These are phyloP conservation scores for Pleurotus giganteus DNA, from an alignment of 768 basidiomycete species.

Conservation along the genomic window DNA sequence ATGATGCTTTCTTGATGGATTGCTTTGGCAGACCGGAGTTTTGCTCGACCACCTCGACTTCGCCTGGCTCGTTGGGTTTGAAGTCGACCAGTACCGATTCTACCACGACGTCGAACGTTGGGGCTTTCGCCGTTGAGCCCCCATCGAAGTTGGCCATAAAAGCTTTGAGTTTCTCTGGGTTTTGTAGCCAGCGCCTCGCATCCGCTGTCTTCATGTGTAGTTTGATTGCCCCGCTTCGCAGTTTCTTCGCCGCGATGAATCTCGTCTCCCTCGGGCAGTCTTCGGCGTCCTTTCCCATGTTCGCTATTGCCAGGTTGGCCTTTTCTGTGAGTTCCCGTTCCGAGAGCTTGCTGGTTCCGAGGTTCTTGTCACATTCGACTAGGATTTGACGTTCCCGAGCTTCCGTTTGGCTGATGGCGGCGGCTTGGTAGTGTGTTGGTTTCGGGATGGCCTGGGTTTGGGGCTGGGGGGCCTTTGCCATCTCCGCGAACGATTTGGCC, in stretches of 20 bases:
- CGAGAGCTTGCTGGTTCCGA: background rate
- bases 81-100: slow-evolving; percentile 21
- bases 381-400: background rate
- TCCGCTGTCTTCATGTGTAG: slow-evolving; percentile 12
- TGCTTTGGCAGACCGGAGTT: no score
- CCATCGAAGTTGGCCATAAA: slow-evolving; percentile 15
- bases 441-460: no score
- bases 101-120: slow-evolving; percentile 13
- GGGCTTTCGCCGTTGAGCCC: slow-evolving; percentile 5
- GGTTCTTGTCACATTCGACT: background rate
- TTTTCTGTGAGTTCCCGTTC: slow-evolving; percentile 6
- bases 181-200: slow-evolving; percentile 17
- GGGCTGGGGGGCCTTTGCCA: no score
- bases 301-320: slow-evolving; percentile 1
- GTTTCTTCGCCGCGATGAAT: slow-evolving; percentile 14
- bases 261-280: background rate
- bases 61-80: background rate
- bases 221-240: slow-evolving; percentile 15
- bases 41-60: no score
- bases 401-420: background rate
- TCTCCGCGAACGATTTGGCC: no score
- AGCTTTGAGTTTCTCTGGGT: background rate
- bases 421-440: no score
- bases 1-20: no score
- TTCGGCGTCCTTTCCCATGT: background rate